phyloP scores from a whole-genome alignment of 116 monocot species.

The Phalaenopsis hybrid region DNA sequence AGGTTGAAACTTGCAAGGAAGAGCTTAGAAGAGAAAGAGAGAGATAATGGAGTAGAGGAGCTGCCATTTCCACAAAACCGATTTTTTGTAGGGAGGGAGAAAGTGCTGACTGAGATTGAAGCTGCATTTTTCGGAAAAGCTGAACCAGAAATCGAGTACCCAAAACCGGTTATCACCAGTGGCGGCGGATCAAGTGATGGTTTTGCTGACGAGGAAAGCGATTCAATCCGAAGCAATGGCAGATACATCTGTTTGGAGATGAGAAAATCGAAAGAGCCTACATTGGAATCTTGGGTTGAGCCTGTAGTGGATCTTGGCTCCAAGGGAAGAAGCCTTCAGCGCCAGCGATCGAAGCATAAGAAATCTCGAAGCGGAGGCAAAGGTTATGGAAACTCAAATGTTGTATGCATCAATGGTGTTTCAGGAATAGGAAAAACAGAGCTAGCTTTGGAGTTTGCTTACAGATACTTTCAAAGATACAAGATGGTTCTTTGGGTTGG shows the following conservation, averaged over 20 bases:
- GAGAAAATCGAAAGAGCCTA: slow-evolving; percentile 79
- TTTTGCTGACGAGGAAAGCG: slow-evolving; percentile 83
- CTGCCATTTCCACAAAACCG: slow-evolving; percentile 64
- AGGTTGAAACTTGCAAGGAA: slow-evolving; percentile 63
- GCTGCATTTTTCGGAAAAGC: slow-evolving; percentile 63
- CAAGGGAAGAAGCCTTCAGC: slow-evolving; percentile 56
- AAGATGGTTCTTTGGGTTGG: slow-evolving; percentile 86
- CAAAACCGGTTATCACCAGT: slow-evolving; percentile 20
- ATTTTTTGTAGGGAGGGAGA: slow-evolving; percentile 74
- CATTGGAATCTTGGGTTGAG: slow-evolving; percentile 86
- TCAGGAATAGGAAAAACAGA: slow-evolving; percentile 89
- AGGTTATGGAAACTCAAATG: slow-evolving; percentile 25
- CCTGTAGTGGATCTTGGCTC: slow-evolving; percentile 35
- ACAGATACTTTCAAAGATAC: slow-evolving; percentile 79
- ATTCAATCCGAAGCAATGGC: slow-evolving; percentile 41
- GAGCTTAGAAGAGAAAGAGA: slow-evolving; percentile 29
- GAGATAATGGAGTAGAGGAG: slow-evolving; percentile 22
- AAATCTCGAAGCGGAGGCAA: slow-evolving; percentile 31
- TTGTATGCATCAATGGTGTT: slow-evolving; percentile 51
- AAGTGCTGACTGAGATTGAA: slow-evolving; percentile 74
- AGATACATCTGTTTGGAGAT: slow-evolving; percentile 71
- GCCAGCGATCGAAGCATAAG: slow-evolving; percentile 63
- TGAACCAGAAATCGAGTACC: slow-evolving; percentile 38
- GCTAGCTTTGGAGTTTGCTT: slow-evolving; percentile 71
- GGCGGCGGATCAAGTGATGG: slow-evolving; percentile 55